Conservation (phyloP, 202 grass and related monocot species). For the Dendrocalamus latiflorus region DNA sequence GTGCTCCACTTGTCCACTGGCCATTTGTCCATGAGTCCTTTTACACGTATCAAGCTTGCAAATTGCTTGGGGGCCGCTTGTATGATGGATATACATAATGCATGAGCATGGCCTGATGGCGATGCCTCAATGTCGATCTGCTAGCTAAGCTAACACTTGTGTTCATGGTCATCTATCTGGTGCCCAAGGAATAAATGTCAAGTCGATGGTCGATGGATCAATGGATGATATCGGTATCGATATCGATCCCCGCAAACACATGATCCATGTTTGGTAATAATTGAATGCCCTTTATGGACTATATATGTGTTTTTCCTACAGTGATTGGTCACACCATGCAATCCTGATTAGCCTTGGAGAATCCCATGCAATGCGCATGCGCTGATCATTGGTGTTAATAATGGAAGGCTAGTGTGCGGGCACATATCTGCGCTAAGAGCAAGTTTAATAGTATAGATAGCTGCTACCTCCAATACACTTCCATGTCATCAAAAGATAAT, state of each 20-base stretch:
- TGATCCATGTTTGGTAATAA: slow-evolving; percentile 20
- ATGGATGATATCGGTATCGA: not conserved
- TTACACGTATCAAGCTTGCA: slow-evolving; percentile 15
- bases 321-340: slow-evolving; percentile 1
- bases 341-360: slow-evolving; percentile 4
- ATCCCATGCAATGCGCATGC: slow-evolving; percentile 23
- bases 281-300: slow-evolving; percentile 17
- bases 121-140: slow-evolving; percentile 45
- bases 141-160: slow-evolving; percentile 50
- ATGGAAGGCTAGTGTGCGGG: slow-evolving; percentile 21
- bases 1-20: slow-evolving; percentile 39
- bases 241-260: slow-evolving; percentile 21
- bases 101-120: slow-evolving; percentile 20
- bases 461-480: no score
- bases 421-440: not conserved
- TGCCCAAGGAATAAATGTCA: slow-evolving; percentile 38
- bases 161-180: slow-evolving; percentile 21
- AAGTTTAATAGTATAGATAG: no score
- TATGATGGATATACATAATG: slow-evolving; percentile 32
- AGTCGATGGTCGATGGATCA: slow-evolving; percentile 3
- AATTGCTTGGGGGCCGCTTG: slow-evolving; percentile 24
- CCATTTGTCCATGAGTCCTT: slow-evolving; percentile 24
- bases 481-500: no score
- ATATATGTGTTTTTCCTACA: not conserved
- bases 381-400: slow-evolving; percentile 5